Evolutionary conservation across 1,284 basidiomycete species (phyloP), one percentile per base, ranked within the genome.

Genomic region (Ceratobasidium sp.): DNA sequence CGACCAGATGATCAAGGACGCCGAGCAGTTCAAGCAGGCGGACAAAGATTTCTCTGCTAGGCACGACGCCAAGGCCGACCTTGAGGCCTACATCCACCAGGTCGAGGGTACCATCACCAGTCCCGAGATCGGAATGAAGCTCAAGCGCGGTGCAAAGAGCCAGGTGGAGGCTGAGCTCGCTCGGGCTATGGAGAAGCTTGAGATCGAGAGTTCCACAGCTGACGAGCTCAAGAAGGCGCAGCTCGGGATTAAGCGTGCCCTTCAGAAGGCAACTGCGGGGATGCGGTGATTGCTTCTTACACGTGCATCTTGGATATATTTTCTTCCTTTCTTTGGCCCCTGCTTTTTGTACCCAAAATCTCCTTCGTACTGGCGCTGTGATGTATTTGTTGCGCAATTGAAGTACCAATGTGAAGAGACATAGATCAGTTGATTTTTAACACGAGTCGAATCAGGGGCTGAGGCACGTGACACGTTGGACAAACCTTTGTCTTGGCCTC

Each of bases 1-100:
- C 81, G 95, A 96, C 83, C 94, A 97, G 87, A 98, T 98, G 97
- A 96, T 98, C 89, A 96, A 96, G 89, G 96, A 98, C 84, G 96
- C 96, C 78, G 96, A 98, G 86, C 93, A 95, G 85, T 98, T 92
- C 92, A 96, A 96, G 90, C 91, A 93, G 85, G 95, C 95, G 77
- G 97, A 98, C 92, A 96, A 95, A 88, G 96, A 98, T 85, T 97
- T 96, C 90, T 94, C 95, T 81, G 93, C 96, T 79, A 94, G 94
- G 82, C 96, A 98, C 85, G 96, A 98, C 87, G 96, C 97, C 82
- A 97, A 97, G 88, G 94, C 95, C 77, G 96, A 97, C 86, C 92
- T 98, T 80, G 97, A 98, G 89, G 92, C 95, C 54, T 97, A 98
- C 88, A 90, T 98, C 84, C 94, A 97, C 88, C 94, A 95, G 85